Base-by-base conservation (phyloP, 2,329 filamentous ascomycete genomes). In the Trichophyton schoenleinii region DNA sequence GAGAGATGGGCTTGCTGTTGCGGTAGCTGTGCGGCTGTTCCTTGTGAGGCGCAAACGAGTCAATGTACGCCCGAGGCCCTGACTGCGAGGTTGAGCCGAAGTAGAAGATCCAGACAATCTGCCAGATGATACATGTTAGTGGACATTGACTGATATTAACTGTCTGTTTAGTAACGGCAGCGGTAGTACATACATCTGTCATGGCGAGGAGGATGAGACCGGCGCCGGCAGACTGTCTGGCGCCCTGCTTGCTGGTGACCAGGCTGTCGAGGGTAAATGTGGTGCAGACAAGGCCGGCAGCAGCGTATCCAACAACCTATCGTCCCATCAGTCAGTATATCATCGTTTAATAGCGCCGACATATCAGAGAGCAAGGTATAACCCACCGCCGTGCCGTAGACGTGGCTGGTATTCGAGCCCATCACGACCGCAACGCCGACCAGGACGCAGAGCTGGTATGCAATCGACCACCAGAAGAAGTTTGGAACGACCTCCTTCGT, bases 91-190 rank as follows among this genome's bases (percentile, higher is more conserved):
- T 87, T 1, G 92, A 96, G 69, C 94, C 94, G 70, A 96, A 99
- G 80, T 97, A 97, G 77, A 97, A 95, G 68, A 96, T 96, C 94
- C 94, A 99, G 63, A 97, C 84, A 68, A 96, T 89, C 91, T 96
- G 68, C n/a, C 20, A 18, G 38, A n/a, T 58, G 13, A 38, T 7
- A 38, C 34, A 13, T 15, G 28, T 25, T 41, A 58, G 28, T 3
- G 3, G 22, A 22, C 22, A 22, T 22, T 22, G 2, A 22, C 22
- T 2, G 22, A 22, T 22, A 22, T 2, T 22, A 22, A 22, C 22
- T 22, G 22, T 22, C 2, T 22, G 22, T 2, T 2, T 22, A 2
- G 2, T 36, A 36, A 52, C 18, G 9, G 8, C 22, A 31, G 38
- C 1, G 28, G 25, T 13, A 20, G 38, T 5, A 79, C 89, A 70